Evolutionary conservation across 2,329 filamentous ascomycete genomes (phyloP).

Genomic region (Fonsecaea multimorphosa): DNA sequence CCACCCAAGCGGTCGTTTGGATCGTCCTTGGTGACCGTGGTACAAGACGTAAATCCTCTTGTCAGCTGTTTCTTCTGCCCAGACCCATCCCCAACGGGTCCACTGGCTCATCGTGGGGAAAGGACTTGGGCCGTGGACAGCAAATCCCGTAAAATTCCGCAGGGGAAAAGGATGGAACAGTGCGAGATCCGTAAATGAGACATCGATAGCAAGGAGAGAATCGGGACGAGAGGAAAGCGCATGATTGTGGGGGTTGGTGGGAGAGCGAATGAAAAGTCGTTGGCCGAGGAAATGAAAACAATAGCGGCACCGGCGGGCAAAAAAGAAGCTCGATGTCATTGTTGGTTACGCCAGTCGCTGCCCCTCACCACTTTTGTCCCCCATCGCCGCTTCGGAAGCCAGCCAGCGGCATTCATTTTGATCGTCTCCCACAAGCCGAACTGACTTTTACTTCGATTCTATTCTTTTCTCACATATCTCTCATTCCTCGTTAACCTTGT

Average conservation of each 20-base stretch:
- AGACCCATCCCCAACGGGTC: neutral
- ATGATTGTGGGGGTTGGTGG: neutral
- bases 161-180: constrained; percentile 1
- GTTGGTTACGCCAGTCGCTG: neutral
- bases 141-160: neutral
- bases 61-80: neutral
- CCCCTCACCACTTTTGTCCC: constrained; percentile 6
- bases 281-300: constrained; percentile 1
- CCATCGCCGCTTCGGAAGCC: constrained; percentile 7
- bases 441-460: constrained; percentile 12
- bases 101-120: constrained; percentile 3
- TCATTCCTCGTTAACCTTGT: neutral
- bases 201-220: constrained; percentile 1
- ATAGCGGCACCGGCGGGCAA: neutral
- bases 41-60: neutral
- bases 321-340: constrained; percentile 7
- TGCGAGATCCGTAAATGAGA: neutral
- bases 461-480: constrained; percentile 11
- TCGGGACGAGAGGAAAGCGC: neutral
- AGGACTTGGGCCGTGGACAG: neutral
- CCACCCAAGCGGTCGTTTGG: no score
- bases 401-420: constrained; percentile 6
- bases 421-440: constrained; percentile 7
- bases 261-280: constrained; percentile 4
- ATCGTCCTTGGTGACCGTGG: no score